A percentile compares a stretch with the other conserved stretches of the same genome.
phyloP scores from a whole-genome alignment of 2,329 filamentous ascomycete genomes.

The Penicillium janthinellum region DNA sequence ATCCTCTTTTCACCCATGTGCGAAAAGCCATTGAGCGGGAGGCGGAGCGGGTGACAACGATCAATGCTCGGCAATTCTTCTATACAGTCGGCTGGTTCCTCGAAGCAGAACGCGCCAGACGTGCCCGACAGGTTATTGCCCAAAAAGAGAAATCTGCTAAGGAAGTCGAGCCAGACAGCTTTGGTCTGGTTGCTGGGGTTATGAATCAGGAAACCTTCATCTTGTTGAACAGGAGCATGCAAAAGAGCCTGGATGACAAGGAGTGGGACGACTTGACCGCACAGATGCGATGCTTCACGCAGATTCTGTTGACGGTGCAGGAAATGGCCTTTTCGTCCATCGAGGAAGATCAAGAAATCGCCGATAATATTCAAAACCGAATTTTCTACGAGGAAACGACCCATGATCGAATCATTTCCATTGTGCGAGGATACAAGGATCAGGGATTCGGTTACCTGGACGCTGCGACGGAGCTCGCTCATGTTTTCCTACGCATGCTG shows the following conservation, averaged over 20 bases:
- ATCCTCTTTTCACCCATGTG: slow-evolving; percentile 81
- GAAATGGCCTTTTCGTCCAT: slow-evolving; percentile 82
- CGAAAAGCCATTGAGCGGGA: slow-evolving; percentile 90
- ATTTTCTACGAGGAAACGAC: slow-evolving; percentile 99
- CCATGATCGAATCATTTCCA: slow-evolving; percentile 80
- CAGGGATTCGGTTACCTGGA: slow-evolving; percentile 94
- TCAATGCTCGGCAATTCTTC: slow-evolving; percentile 84
- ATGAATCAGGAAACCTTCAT: slow-evolving; percentile 96
- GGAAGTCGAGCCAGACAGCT: slow-evolving; percentile 69
- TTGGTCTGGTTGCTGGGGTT: slow-evolving; percentile 83
- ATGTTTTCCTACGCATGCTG: slow-evolving; percentile 88
- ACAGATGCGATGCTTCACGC: slow-evolving; percentile 90
- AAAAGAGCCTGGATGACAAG: slow-evolving; percentile 76
- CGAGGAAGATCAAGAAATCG: slow-evolving; percentile 96
- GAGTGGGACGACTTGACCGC: slow-evolving; percentile 85
- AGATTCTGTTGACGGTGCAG: slow-evolving; percentile 88
- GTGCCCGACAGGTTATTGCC: slow-evolving; percentile 60
- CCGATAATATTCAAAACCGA: slow-evolving; percentile 92
- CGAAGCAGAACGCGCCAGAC: slow-evolving; percentile 75
- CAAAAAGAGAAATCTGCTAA: slow-evolving; percentile 51
- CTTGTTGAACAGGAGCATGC: slow-evolving; percentile 79
- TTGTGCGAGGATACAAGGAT: slow-evolving; percentile 84
- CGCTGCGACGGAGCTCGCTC: slow-evolving; percentile 83
- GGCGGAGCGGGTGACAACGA: slow-evolving; percentile 74
- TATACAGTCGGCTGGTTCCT: slow-evolving; percentile 93